Conservation (phyloP, 1,139 yeast genomes). For the Candida buenavistaensis region DNA sequence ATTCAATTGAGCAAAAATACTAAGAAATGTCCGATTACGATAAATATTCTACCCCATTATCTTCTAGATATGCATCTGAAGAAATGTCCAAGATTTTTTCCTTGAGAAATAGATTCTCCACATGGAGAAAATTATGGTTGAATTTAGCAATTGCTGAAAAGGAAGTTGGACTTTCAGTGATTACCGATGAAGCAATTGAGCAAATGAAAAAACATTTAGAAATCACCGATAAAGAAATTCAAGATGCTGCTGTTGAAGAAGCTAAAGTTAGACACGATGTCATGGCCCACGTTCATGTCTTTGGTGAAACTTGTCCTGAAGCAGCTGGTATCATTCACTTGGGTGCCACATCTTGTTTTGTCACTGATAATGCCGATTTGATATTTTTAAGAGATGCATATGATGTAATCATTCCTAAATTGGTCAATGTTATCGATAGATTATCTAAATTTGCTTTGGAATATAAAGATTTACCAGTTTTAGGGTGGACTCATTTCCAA, state of each 20-base stretch:
- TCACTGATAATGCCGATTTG: slow-evolving; percentile 96
- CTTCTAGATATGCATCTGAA: slow-evolving; percentile 95
- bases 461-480: slow-evolving; percentile 92
- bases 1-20: too few relatives aligned
- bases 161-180: slow-evolving; percentile 79
- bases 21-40: slow-evolving; percentile 47
- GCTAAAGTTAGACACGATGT: slow-evolving; percentile 99
- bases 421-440: slow-evolving; percentile 93
- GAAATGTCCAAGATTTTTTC: slow-evolving; percentile 96
- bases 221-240: slow-evolving; percentile 92
- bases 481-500: slow-evolving; percentile 99
- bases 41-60: slow-evolving; percentile 85
- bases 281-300: slow-evolving; percentile 98
- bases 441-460: slow-evolving; percentile 83
- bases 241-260: slow-evolving; percentile 86
- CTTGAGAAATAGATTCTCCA: slow-evolving; percentile 87
- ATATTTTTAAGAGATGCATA: slow-evolving; percentile 95
- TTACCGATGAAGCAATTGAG: slow-evolving; percentile 87
- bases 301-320: slow-evolving; percentile 88
- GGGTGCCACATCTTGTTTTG: slow-evolving; percentile 98
- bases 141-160: slow-evolving; percentile 95
- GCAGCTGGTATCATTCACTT: slow-evolving; percentile 98
- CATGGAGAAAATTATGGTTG: slow-evolving; percentile 98
- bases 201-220: slow-evolving; percentile 76
- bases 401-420: slow-evolving; percentile 88